A percentile compares a stretch with the other conserved stretches of the same genome.
phyloP scores from a whole-genome alignment of 768 basidiomycete species.

The Exidia glandulosa region DNA sequence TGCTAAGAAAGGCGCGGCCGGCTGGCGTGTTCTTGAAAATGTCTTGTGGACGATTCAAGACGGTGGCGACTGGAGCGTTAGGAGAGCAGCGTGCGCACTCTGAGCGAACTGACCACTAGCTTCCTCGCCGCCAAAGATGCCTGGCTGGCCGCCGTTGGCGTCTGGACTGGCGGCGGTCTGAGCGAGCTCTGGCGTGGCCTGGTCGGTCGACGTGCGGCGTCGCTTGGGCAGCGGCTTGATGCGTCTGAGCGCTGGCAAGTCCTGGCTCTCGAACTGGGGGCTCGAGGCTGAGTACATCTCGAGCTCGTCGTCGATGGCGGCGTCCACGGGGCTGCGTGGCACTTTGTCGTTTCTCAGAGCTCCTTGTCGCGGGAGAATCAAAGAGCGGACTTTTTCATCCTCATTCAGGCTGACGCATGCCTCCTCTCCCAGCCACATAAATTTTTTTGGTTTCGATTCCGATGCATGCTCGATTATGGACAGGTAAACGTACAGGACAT shows the following conservation, averaged over 20 bases:
- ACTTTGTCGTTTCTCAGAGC: too few relatives aligned
- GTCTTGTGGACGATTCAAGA: not conserved
- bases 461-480: constrained; percentile 1
- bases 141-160: not conserved
- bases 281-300: constrained; percentile 22
- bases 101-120: too few relatives aligned
- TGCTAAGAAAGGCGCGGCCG: constrained; percentile 2
- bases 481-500: not conserved
- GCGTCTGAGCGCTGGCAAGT: constrained; percentile 49
- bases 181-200: not conserved
- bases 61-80: not conserved
- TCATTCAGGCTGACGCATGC: not conserved
- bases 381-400: not conserved
- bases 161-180: not conserved
- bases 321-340: too few relatives aligned
- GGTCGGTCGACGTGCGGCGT: constrained; percentile 35
- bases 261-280: constrained; percentile 54
- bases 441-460: not conserved
- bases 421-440: too few relatives aligned
- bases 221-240: constrained; percentile 75
- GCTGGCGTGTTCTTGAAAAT: constrained; percentile 2
- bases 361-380: not conserved
- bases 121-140: too few relatives aligned
- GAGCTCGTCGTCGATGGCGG: not conserved
- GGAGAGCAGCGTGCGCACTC: too few relatives aligned